Evolutionary conservation across 306 rosid genomes (phyloP).

Genomic region (Begonia loranthoides): DNA sequence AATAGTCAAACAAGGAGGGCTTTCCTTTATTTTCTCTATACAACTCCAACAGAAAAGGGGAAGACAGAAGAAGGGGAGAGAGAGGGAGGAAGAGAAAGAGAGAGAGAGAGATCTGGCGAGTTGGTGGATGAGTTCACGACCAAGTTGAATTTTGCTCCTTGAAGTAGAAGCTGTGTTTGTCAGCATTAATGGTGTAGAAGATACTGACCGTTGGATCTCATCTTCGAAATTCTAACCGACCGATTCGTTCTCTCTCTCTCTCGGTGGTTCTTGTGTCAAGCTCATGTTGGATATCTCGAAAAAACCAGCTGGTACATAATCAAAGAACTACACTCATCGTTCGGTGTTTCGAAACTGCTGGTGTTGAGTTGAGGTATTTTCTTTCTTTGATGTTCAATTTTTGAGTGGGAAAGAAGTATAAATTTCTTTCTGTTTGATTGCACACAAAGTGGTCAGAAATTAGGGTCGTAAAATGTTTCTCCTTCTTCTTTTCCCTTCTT

Average conservation of each 20-base stretch:
- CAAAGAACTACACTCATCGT: not conserved
- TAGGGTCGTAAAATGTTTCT: not conserved
- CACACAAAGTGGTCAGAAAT: conserved; percentile 8
- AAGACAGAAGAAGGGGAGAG: not conserved
- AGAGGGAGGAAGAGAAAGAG: not conserved
- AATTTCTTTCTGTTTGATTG: conserved; percentile 2
- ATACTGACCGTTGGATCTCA: conserved; percentile 56
- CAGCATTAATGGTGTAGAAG: conserved; percentile 18
- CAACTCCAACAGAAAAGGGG: not conserved
- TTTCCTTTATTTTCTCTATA: no score
- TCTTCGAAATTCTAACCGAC: conserved; percentile 19
- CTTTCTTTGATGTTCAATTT: conserved; percentile 18
- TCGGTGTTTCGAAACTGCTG: conserved; percentile 1
- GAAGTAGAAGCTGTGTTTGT: conserved; percentile 4
- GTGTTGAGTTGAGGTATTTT: conserved; percentile 20
- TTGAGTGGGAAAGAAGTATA: no score
- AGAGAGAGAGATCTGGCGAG: not conserved
- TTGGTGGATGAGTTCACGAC: not conserved
- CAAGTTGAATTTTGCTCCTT: conserved; percentile 19
- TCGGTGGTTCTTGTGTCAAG: conserved; percentile 2
- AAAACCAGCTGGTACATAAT: conserved; percentile 3
- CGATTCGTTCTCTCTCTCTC: conserved; percentile 12
- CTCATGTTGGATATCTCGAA: conserved; percentile 25
- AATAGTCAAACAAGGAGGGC: no score
- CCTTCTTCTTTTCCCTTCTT: no score